A percentile compares a stretch with the other conserved stretches of the same genome.
These are phyloP conservation scores for Agarophyton chilense DNA, from an alignment of 23 red algal genomes.

Conservation along the genomic window DNA sequence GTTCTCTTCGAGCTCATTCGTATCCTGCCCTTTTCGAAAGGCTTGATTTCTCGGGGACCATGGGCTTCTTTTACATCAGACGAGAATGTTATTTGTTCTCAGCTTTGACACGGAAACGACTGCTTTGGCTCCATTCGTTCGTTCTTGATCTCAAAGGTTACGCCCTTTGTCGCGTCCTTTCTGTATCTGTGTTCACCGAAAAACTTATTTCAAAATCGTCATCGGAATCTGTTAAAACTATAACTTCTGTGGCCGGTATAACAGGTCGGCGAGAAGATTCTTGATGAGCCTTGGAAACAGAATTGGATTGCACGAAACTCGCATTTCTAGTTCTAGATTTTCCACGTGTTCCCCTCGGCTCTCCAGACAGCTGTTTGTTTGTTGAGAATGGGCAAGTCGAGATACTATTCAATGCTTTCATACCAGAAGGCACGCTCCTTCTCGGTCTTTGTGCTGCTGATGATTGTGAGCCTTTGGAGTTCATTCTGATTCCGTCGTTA, in stretches of 20 bases:
- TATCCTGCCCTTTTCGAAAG: too few species aligned
- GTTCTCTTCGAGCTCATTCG: too few species aligned
- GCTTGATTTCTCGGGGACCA: too few species aligned
- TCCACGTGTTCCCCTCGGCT: background rate
- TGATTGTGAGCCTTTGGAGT: background rate
- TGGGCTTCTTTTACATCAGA: too few species aligned
- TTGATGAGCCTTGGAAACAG: background rate
- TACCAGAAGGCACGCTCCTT: background rate
- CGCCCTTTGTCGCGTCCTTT: background rate
- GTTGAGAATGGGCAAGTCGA: background rate
- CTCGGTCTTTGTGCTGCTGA: background rate
- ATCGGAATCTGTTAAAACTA: conserved; percentile 16
- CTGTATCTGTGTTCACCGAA: background rate
- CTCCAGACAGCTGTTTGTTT: background rate
- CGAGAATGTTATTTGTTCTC: too few species aligned
- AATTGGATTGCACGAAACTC: background rate
- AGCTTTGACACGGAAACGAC: too few species aligned
- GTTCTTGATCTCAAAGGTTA: too few species aligned
- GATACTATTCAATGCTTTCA: background rate
- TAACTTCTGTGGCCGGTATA: background rate
- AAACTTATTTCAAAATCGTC: conserved; percentile 39
- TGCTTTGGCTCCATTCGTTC: too few species aligned
- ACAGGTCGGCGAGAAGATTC: background rate
- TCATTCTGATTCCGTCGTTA: background rate
- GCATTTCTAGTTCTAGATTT: background rate